Base-by-base conservation (phyloP, 768 basidiomycete genomes). In the Pleurotus pulmonarius region DNA sequence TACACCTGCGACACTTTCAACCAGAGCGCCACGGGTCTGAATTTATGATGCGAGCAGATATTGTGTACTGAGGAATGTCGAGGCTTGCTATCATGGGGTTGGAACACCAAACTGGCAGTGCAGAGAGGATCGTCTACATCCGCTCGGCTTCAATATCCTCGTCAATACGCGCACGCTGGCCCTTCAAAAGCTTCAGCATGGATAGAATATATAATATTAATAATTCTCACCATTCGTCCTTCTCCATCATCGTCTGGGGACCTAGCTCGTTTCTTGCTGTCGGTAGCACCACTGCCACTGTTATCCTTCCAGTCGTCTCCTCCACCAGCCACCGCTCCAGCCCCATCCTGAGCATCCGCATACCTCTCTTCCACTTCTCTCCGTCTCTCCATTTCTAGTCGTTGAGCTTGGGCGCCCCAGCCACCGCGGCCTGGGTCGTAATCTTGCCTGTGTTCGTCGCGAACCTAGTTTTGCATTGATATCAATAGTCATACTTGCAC, bases 391-490 rank as follows among this genome's bases (percentile, higher is more conserved):
- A 84, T 77, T 68, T 92, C 89, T 47, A 78, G 55, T 58, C 81
- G 74, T 65, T 93, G 90, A 4, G 89, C 86, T 59, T 92, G 91
- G 4, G 92, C 93, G 63, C 92, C 93, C 92, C 90, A 95, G 38
- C 91, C 92, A 49, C 97, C 97, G 49, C 97, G 85, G 34, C 97
- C 97, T 56, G 94, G 88, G 69, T 98, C 94, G 67, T 95, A 99
- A 70, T 98, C 96, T 67, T 95, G 88, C 60, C 97, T 76, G 69
- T 97, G 97, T 67, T 99, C 97, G 67, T 99, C 97, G 62, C 96
- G 82, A n/a, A 61, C 60, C 60, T 61, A 43, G 37, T 3, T 39
- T 20, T 16, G 16, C 6, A 39, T 41, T 15, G 5, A 6, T 26
- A 34, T 49, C 20, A 39, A 16, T 11, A 22, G 38, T 22, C 41